Conservation (phyloP, 805 yeast species). For the Wickerhamomyces silvicola region DNA sequence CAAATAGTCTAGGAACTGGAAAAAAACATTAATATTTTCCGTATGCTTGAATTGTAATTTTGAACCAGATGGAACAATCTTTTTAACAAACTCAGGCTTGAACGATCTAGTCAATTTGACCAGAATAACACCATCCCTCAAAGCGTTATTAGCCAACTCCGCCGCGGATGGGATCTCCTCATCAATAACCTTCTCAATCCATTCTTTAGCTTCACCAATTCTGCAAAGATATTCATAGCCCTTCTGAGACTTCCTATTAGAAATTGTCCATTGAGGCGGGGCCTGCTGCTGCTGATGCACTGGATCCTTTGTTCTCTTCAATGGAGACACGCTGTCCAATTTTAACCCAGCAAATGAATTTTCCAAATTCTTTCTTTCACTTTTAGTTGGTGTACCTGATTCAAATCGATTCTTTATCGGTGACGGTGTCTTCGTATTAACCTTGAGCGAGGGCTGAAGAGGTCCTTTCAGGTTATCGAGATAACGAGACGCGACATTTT, state of each 20-base stretch:
- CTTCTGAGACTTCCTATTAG: slow-evolving; percentile 20
- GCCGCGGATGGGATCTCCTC: slow-evolving; percentile 52
- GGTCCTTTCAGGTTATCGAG: slow-evolving; percentile 17
- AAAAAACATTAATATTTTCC: slow-evolving; percentile 84
- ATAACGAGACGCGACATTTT: slow-evolving; percentile 21
- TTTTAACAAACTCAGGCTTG: slow-evolving; percentile 54
- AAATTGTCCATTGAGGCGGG: slow-evolving; percentile 10
- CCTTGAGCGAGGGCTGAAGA: slow-evolving; percentile 13
- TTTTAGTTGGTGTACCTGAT: neutral
- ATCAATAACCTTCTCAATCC: slow-evolving; percentile 63
- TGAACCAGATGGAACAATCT: slow-evolving; percentile 49
- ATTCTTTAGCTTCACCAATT: slow-evolving; percentile 70
- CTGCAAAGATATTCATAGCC: slow-evolving; percentile 79
- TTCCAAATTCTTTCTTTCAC: slow-evolving; percentile 7
- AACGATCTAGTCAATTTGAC: slow-evolving; percentile 74
- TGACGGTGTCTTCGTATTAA: slow-evolving; percentile 4
- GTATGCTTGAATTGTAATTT: slow-evolving; percentile 83
- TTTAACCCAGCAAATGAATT: slow-evolving; percentile 16
- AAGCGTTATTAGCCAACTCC: slow-evolving; percentile 48
- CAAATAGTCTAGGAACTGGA: slow-evolving; percentile 59
- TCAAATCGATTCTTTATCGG: neutral
- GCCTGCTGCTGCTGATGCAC: too few species aligned
- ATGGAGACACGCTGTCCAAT: slow-evolving; percentile 21
- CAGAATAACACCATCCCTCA: slow-evolving; percentile 79
- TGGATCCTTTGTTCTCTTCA: slow-evolving; percentile 18